Percentiles rank a stretch among this genome's conserved stretches.
These are phyloP conservation scores for Neoboletus brunneissimus DNA, from an alignment of 768 basidiomycete genomes.

Conservation along the genomic window DNA sequence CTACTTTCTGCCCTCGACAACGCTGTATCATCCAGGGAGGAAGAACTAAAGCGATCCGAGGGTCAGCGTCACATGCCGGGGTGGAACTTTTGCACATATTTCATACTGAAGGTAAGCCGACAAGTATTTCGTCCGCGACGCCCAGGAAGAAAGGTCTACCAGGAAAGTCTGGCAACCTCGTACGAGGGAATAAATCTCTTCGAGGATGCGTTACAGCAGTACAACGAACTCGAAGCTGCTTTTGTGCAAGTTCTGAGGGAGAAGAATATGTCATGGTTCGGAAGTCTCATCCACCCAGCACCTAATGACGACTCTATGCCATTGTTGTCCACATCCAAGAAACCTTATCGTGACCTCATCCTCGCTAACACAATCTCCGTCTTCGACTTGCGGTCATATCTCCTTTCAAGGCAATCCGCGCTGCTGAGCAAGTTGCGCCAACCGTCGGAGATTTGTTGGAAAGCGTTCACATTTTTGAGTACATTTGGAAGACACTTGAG, in stretches of 20 bases:
- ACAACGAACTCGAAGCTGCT: constrained; percentile 85
- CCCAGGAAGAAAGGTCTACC: constrained; percentile 7
- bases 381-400: constrained; percentile 90
- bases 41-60: constrained; percentile 88
- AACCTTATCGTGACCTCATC: constrained; percentile 87
- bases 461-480: constrained; percentile 71
- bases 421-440: constrained; percentile 69
- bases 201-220: constrained; percentile 86
- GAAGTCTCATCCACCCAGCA: constrained; percentile 69
- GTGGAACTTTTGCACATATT: constrained; percentile 99
- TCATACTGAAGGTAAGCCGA: constrained; percentile 81
- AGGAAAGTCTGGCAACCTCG: constrained; percentile 94
- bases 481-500: constrained; percentile 73
- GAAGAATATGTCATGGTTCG: constrained; percentile 90
- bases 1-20: constrained; percentile 81
- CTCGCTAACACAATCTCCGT: constrained; percentile 87
- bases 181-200: constrained; percentile 87
- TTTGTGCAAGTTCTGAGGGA: constrained; percentile 76
- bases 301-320: constrained; percentile 77
- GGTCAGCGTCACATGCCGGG: constrained; percentile 89
- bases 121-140: not conserved
- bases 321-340: constrained; percentile 73
- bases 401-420: constrained; percentile 81
- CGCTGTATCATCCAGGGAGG: constrained; percentile 75
- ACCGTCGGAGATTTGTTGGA: constrained; percentile 66